Base-by-base conservation (phyloP, 148 eudicot species). In the Chenopodium album region DNA sequence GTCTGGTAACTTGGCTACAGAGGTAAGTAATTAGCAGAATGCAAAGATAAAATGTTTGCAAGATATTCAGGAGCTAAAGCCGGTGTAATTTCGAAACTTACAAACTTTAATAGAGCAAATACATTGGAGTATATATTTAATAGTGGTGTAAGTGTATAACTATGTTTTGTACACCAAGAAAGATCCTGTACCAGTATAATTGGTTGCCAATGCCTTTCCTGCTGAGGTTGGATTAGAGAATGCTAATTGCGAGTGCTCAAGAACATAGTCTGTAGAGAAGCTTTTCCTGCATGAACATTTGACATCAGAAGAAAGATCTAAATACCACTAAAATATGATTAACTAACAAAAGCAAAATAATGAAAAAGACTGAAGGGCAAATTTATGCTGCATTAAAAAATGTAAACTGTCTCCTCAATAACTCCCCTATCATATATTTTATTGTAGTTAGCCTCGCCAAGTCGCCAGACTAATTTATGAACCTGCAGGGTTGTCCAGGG, bases 161-260 rank as follows among this genome's bases (percentile, higher is more conserved):
- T 70, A 76, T 68, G 76, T 70, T 81, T 79, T 87, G 88, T 91
- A 91, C 34, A 88, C 94, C 89, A 91, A 81, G 81, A 91, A 91
- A 1, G 90, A 88, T 70, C 54, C 19, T 17, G 88, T 87, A 56
- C 85, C 87, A 8, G 86, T 72, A 71, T 88, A 91, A 31, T 75
- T 87, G 14, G 79, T 59, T 22, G 91, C 90, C 85, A 91, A 56
- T 64, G 92, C 87, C 70, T 77, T 86, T 54, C 93, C 93, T 34
- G 85, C 85, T 84, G 92, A 82, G 76, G 92, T 89, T 67, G 93
- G 92, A 83, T 88, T 88, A 1, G 92, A 88, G 84, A 89, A 91
- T 77, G 93, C 93, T 52, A 91, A 52, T 68, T 91, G 84, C 22
- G 87, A 73, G 59, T 10, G 85, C 60, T 87, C 85, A 16, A 89